Evolutionary conservation across 768 basidiomycete species (phyloP).

Genomic region (Mycena maculata): DNA sequence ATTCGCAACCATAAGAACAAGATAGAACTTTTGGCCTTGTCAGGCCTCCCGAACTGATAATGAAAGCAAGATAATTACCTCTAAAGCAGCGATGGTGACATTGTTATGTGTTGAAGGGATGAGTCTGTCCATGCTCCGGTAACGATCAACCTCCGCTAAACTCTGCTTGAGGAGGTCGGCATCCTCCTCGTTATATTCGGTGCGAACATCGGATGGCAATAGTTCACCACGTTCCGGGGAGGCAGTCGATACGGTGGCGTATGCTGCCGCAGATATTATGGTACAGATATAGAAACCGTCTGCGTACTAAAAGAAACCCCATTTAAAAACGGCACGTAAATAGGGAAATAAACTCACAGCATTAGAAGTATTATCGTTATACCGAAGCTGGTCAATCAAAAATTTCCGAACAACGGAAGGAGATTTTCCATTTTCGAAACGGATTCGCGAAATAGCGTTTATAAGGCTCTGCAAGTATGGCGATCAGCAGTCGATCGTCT

Average conservation of each 20-base stretch:
- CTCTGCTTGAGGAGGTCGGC: slow-evolving; percentile 78
- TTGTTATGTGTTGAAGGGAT: slow-evolving; percentile 96
- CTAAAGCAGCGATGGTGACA: slow-evolving; percentile 89
- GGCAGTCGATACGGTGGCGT: slow-evolving; percentile 79
- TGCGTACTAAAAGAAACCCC: slow-evolving; percentile 68
- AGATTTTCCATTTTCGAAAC: slow-evolving; percentile 89
- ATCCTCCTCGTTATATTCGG: slow-evolving; percentile 77
- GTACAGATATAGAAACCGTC: slow-evolving; percentile 93
- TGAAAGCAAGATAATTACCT: slow-evolving; percentile 61
- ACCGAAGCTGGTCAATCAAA: slow-evolving; percentile 91
- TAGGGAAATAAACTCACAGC: slow-evolving; percentile 62
- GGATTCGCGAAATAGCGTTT: slow-evolving; percentile 85
- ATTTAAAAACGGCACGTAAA: slow-evolving; percentile 1
- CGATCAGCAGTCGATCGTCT: background rate
- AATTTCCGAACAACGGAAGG: slow-evolving; percentile 88
- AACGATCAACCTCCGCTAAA: slow-evolving; percentile 86
- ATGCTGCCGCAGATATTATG: slow-evolving; percentile 84
- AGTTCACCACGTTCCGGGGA: slow-evolving; percentile 87
- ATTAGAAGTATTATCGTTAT: slow-evolving; percentile 95
- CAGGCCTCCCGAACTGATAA: slow-evolving; percentile 13
- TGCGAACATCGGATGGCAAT: slow-evolving; percentile 72
- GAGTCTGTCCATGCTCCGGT: slow-evolving; percentile 93
- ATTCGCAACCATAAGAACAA: slow-evolving; percentile 80
- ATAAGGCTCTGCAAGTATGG: slow-evolving; percentile 69
- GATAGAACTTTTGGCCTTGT: slow-evolving; percentile 69